Base-by-base conservation (phyloP, 495 filamentous ascomycete species). In the Trichoderma parareesei region DNA sequence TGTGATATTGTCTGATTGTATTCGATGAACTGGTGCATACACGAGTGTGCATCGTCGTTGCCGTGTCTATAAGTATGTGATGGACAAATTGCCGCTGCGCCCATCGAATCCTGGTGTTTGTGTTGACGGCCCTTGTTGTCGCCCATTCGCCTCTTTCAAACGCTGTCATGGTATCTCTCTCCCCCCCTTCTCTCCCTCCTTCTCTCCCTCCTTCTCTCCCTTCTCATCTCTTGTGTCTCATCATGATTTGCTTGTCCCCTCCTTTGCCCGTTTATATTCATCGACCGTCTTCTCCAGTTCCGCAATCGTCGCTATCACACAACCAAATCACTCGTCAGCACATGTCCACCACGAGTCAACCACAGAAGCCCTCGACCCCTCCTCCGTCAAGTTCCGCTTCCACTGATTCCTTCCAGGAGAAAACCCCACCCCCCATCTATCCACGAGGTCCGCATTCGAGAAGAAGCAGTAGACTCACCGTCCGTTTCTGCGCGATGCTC, bases 401-500 rank as follows among this genome's bases (percentile, higher is more conserved):
- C 27, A 6, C 13, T 18, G 14, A 2, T 49, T 49, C 18, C 8
- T 6, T 18, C 14, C 46, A 27, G n/a, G 18, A 20, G 16, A 49
- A 27, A 18, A 3, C 46, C 16, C 46, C 43, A 46, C 1, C 3
- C 41, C 8, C 41, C 13, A 7, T 43, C 1, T 43, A 9, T 13
- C 41, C 41, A 43, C 1, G 7, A 2, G 41, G 1, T 7, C 3
- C 3, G 7, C 41, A 27, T 13, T 43, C 41, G 41, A 43, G 3
- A 43, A 43, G 8, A 43, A 27, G 41, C 1, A 43, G 41, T 27
- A 27, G 27, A 27, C 70, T 64, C 65, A 76, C 79, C 76, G 67
- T 79, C 81, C 71, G 85, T 85, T 55, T 87, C 79, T 11, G 80
- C 76, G 75, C 85, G 90, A 38, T 81, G 77, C 73, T 92, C 90